Percentiles rank a stretch among this genome's conserved stretches.
Evolutionary conservation across 31 red algal genomes (phyloP).

Genomic region (Asparagopsis taxiformis): DNA sequence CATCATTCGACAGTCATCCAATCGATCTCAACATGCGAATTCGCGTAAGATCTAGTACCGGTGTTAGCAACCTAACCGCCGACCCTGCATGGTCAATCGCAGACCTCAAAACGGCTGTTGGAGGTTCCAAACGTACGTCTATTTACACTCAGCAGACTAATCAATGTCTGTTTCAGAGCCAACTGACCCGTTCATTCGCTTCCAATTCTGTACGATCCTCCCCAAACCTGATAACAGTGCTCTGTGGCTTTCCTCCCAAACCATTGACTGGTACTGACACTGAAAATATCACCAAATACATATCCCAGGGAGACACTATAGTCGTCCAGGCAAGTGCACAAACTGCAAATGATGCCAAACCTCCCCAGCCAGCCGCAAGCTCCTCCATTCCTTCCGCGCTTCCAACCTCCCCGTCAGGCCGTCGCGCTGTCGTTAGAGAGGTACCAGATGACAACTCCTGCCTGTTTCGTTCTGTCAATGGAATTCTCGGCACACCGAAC

Average conservation of each 20-base stretch:
- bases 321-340: too few relatives aligned
- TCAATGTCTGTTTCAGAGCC: background rate
- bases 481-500: constrained; percentile 23
- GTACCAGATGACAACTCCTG: constrained; percentile 98
- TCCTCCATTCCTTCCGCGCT: background rate
- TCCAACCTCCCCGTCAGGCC: constrained; percentile 9
- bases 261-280: too few relatives aligned
- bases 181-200: background rate
- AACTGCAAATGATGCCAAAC: background rate
- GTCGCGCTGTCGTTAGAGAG: constrained; percentile 37
- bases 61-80: background rate
- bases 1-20: too few relatives aligned
- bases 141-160: background rate
- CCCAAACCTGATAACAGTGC: too few relatives aligned
- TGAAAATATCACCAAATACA: too few relatives aligned
- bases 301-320: too few relatives aligned
- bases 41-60: constrained; percentile 20
- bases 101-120: constrained; percentile 1
- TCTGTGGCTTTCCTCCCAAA: too few relatives aligned
- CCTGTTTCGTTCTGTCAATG: constrained; percentile 81
- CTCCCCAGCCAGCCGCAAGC: background rate
- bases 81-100: background rate
- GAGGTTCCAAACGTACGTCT: background rate
- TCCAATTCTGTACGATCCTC: background rate
- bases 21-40: constrained; percentile 5